Base-by-base conservation (phyloP, 2,329 filamentous ascomycete species). In the Botrytis elliptica region DNA sequence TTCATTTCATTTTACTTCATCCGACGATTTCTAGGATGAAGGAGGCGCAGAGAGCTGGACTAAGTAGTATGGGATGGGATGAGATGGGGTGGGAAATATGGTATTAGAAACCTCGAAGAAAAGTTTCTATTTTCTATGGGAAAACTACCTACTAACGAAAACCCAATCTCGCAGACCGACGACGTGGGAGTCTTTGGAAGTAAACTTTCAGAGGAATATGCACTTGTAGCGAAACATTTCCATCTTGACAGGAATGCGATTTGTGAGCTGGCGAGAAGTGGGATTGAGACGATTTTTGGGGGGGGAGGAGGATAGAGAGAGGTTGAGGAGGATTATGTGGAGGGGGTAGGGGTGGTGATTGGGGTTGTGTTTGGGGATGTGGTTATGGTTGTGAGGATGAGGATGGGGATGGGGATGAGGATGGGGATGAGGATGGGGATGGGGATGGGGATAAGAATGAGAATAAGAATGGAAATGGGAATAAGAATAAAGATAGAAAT, bases 181-280 rank as follows among this genome's bases (percentile, higher is more conserved):
- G 93, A 96, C 78, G 91, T 95, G 16, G 93, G 93, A 2, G 89
- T 96, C 36, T 96, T 96, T 78, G 91, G 90, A 68, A 95, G 92
- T 79, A 86, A 88, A 0, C 82, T 95, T 6, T 94, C 92, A 0
- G 90, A 94, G 77, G 93, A 97, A 81, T 95, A 95, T 81, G 83
- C 85, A 12, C 87, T 96, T 3, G 91, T 92, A 5, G 90, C 91
- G 1, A 82, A 90, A 76, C 89, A 95, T 79, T 96, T 96, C 78
- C 80, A 82, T 0, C 84, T 96, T 22, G 79, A 77, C 42, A 81
- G 83, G 22, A 73, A 77, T 1, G 84, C 87, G 36, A 77, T 90
- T 12, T 84, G 89, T 72, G 80, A 81, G 0, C 82, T 95, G 33
- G 89, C 88, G n/a, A 85, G 86, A 67, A 87, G 88, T 74, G 87